These are phyloP conservation scores for Rhynchosporium secalis DNA, from an alignment of 2,329 filamentous ascomycete species.

Conservation along the genomic window DNA sequence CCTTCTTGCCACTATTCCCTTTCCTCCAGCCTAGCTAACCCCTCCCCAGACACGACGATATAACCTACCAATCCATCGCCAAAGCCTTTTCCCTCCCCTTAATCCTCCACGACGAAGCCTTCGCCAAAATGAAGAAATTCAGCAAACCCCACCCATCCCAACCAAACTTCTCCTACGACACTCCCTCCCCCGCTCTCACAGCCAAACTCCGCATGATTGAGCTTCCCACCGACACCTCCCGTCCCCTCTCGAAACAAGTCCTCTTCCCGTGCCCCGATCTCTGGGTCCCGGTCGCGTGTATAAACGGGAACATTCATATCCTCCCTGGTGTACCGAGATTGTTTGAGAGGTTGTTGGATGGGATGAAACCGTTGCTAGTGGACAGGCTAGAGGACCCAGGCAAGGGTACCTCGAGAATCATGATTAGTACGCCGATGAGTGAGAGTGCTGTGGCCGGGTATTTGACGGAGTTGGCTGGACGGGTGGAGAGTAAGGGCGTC, in stretches of 20 bases:
- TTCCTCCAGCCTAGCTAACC: constrained; percentile 7
- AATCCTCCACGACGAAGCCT: constrained; percentile 73
- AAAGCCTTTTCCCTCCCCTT: constrained; percentile 81
- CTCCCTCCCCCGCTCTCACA: constrained; percentile 71
- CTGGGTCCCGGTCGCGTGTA: constrained; percentile 87
- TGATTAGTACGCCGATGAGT: constrained; percentile 83
- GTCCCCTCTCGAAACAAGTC: constrained; percentile 68
- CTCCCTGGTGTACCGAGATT: constrained; percentile 85
- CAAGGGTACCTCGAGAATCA: constrained; percentile 73
- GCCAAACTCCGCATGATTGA: constrained; percentile 91
- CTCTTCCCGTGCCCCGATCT: constrained; percentile 77
- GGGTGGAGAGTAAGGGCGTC: constrained; percentile 72
- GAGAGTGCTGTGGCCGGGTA: constrained; percentile 86
- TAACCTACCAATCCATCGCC: constrained; percentile 92
- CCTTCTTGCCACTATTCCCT: background rate
- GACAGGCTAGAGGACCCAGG: constrained; percentile 75
- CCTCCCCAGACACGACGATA: constrained; percentile 80
- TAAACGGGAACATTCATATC: constrained; percentile 93
- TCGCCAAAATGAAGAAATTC: constrained; percentile 78
- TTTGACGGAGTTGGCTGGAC: constrained; percentile 74
- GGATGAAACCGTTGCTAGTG: constrained; percentile 68
- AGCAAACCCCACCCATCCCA: constrained; percentile 72
- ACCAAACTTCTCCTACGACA: constrained; percentile 80
- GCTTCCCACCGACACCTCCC: constrained; percentile 71
- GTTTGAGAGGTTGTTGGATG: constrained; percentile 75